These are phyloP conservation scores for Chrysanthemum seticuspe DNA, from an alignment of 129 eudicot species.

Conservation along the genomic window DNA sequence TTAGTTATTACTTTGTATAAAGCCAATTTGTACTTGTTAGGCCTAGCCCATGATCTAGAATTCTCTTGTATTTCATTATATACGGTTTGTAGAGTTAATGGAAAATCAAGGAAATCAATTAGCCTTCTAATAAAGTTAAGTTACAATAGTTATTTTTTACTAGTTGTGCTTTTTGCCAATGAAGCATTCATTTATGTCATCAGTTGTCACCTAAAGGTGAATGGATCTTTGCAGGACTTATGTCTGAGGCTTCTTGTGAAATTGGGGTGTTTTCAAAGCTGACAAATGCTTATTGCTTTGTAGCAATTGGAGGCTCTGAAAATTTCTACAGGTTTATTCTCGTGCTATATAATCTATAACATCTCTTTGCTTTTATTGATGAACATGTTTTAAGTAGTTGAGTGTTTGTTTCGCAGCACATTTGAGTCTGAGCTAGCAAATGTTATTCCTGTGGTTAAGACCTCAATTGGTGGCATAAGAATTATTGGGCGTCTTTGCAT, in stretches of 20 bases:
- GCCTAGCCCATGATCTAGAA: no score
- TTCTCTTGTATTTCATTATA: no score
- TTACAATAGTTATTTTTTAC: not conserved
- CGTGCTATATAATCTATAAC: not conserved
- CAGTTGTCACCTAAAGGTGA: not conserved
- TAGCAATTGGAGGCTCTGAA: slow-evolving; percentile 94
- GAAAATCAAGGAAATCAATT: no score
- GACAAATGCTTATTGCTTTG: slow-evolving; percentile 92
- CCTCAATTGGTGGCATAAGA: no score
- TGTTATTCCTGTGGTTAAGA: no score
- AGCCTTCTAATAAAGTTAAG: not conserved
- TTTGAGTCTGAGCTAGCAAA: no score
- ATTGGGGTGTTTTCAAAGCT: slow-evolving; percentile 90
- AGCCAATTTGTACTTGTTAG: no score
- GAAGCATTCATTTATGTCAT: not conserved
- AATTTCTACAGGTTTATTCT: slow-evolving; percentile 78
- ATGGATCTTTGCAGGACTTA: slow-evolving; percentile 57
- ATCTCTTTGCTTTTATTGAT: not conserved
- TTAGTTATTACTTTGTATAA: no score
- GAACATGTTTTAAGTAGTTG: slow-evolving; percentile 8
- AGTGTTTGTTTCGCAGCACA: no score
- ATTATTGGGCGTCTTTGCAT: no score
- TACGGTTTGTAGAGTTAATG: no score
- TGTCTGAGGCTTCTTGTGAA: slow-evolving; percentile 86
- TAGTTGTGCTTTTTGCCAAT: not conserved